Evolutionary conservation across 805 yeast genomes (phyloP), one percentile per base, ranked within the genome.

Genomic region (Metschnikowia hibisci): DNA sequence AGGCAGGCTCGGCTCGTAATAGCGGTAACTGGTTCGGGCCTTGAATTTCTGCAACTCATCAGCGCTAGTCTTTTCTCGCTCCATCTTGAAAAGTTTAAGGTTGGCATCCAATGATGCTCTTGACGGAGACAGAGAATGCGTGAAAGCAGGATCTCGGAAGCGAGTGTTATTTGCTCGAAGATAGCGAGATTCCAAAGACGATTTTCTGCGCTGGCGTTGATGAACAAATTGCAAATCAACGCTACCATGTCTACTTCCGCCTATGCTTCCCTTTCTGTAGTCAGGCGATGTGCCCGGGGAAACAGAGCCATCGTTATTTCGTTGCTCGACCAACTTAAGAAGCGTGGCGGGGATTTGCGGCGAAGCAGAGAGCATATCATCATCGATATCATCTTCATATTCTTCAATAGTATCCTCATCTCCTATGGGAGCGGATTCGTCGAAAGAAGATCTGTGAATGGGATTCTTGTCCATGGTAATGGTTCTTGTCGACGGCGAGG

Each of bases 271-370:
- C 15, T 38, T 32, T 18, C 56, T 45, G 15, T 43, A 35, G 26
- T 55, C 57, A 4, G 69, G 69, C 39, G 69, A 56, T 8, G 66
- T 52, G 8, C 67, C 63, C 12, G 71, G 67, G 1, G 64, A 58
- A 6, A 51, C 34, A 23, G 51, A 42, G 34, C 48, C 48, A 35
- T 51, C 50, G 28, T 28, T 47, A 55, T 69, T 67, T 25, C 74
- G 63, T 59, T 58, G 69, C 56, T 74, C 87, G 45, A 73, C 86
- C 53, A 76, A 60, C 52, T 75, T 69, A 31, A 82, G 60, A 13
- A 82, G 64, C 34, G 78, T 78, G 27, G 77, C 76, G 0, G 88
- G 88, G 3, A 82, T 81, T 52, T 82, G 85, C 1, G 88, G 88
- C 1, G 87, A 81, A 4, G 79, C 80, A 0, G 82, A 76, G 18